Evolutionary conservation across 805 yeast genomes (phyloP), one percentile per base, ranked within the genome.

Genomic region (Ogataea degrootiae): DNA sequence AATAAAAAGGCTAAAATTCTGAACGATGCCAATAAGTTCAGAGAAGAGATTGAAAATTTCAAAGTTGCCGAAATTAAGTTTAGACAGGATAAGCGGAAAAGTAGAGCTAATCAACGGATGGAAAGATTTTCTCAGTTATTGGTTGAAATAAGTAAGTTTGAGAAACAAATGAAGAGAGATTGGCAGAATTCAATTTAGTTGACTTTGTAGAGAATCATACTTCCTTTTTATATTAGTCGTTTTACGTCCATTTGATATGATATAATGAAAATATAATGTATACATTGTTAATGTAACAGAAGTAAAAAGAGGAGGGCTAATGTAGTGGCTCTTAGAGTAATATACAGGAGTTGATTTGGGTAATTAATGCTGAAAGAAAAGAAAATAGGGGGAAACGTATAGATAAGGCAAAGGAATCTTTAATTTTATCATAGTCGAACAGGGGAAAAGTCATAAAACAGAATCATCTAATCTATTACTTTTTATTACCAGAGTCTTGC

Each of bases 1-100:
- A 56, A 53, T 37, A 73, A 69, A 49, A 54, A 59, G 40, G 51
- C 54, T 2, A 72, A 66, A 44, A 49, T 68, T 17, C 36, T 44
- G 34, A 50, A 50, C 17, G 70, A 65, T 42, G 50, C 60, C 23
- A 48, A 47, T 33, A 45, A 47, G 17, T 34, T 61, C 6, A 55
- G 51, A 19, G 54, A 53, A n/a, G 67, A 63, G 19, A 51, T 66
- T 17, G 63, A 62, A 11, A 48, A 46, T 7, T 33, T 64, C 26
- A 62, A 62, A 50, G 47, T 46, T 15, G 53, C 54, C 1, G 64
- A 62, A 37, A 43, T 62, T 21, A 53, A 53, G 15, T 44, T 40
- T 17, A 52, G 60, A 43, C 51, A 43, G 26, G 58, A 58, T n/a
- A 53, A 46, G 19, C 52, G 66, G 37, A 52, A 49, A 19, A 45